These are phyloP conservation scores for Arthrobotrys iridis DNA, from an alignment of 2,329 filamentous ascomycete genomes.

Conservation along the genomic window DNA sequence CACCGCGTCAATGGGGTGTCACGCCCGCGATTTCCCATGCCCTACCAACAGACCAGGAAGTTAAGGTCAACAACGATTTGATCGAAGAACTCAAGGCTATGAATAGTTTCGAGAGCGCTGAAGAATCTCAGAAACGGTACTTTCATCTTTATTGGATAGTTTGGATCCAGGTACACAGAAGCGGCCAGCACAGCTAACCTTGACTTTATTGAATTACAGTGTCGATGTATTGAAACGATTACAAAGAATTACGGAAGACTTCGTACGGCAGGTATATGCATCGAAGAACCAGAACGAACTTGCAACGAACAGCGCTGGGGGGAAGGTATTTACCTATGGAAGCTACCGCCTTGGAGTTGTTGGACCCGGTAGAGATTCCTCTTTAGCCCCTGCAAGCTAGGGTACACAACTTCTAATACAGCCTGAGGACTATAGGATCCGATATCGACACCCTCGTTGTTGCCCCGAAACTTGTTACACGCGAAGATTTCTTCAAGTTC, in stretches of 20 bases:
- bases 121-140: constrained; percentile 85
- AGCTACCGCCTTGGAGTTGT: constrained; percentile 95
- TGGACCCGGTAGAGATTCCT: constrained; percentile 71
- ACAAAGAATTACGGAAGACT: constrained; percentile 82
- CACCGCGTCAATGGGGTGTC: constrained; percentile 70
- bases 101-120: constrained; percentile 87
- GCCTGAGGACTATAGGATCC: constrained; percentile 70
- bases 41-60: constrained; percentile 80
- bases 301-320: constrained; percentile 83
- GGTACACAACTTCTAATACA: constrained; percentile 12
- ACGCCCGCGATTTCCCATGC: constrained; percentile 83
- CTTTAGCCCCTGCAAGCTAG: not conserved
- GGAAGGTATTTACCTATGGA: constrained; percentile 94
- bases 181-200: constrained; percentile 8
- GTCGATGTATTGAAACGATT: constrained; percentile 78
- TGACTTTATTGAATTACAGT: constrained; percentile 63
- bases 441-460: constrained; percentile 98
- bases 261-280: constrained; percentile 82
- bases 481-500: constrained; percentile 89
- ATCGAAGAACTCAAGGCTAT: constrained; percentile 85
- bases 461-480: constrained; percentile 85
- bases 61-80: constrained; percentile 78
- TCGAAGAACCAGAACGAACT: constrained; percentile 78
- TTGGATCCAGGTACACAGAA: not conserved
- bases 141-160: constrained; percentile 43